Base-by-base conservation (phyloP, 495 filamentous ascomycete species). In the Neurospora sp. region DNA sequence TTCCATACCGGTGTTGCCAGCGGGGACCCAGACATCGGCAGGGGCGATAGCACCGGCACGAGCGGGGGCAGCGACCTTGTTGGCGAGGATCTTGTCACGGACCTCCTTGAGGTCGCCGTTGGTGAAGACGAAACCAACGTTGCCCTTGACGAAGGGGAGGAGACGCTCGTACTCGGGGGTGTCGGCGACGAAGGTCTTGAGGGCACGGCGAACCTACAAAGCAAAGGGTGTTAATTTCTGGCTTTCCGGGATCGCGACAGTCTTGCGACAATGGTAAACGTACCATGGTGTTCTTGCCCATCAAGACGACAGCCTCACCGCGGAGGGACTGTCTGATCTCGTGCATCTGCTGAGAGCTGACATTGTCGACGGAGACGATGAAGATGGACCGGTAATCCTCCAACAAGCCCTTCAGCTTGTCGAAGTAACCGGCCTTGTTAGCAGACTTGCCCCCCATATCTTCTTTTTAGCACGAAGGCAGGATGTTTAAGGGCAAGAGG, bases 251-350 rank as follows among this genome's bases (percentile, higher is more conserved):
- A 72, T 22, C 47, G 20, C 47, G 47, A 59, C 20, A 22, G 4
- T 53, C 47, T 59, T 27, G 22, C 47, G 20, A 27, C 47, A 59
- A 1, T 3, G 8, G 18, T 4, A n/a, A n/a, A 59, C 87, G 69
- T 83, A 94, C 94, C 95, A 98, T 98, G 82, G 95, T 98, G 89
- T 99, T 99, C 90, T 99, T 99, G 81, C 96, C 96, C 96, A 99
- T 99, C 84, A 98, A 89, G 75, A 98, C 94, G 77, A 97, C 91
- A 84, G 88, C 94, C 82, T 96, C 86, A 45, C 92, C 91, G 84
- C 94, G 92, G 82, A 98, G 90, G 79, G 91, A 85, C 78, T 90
- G 86, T 85, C 96, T 92, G 83, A 98, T 98, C 89, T 99, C 96
- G 92, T 99, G 96, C 96, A 99, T 99, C 90, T 99, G 96, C 90